Evolutionary conservation across 495 filamentous ascomycete species (phyloP), one percentile per base, ranked within the genome.

Genomic region (Mytilinidion resinicola): DNA sequence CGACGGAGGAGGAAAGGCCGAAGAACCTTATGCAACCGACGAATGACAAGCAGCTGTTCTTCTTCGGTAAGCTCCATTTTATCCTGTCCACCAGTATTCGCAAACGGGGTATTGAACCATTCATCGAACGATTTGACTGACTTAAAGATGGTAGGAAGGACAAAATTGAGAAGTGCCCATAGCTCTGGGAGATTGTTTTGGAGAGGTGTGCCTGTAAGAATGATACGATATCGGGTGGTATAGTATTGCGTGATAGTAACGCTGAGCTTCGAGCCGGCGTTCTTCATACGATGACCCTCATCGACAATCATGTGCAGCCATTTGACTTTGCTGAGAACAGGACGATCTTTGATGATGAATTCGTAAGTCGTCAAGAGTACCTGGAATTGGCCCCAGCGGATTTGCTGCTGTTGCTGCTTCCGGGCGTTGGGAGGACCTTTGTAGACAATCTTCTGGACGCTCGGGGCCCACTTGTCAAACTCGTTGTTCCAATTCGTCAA

Each of bases 271-370:
- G 93, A 98, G 60, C 90, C 85, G n/a, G 88, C 77, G 72, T 98
- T 98, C 82, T 98, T 98, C 93, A 98, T 98, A 67, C 93, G 91
- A 73, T 98, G 93, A 72, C 93, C 93, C 77, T 98, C 93, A 64
- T 98, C 93, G 54, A 98, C 95, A 62, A 98, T 96, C 93, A 98
- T 97, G 74, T 98, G 95, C 52, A 93, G 86, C 93, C 93, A 98
- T 72, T 96, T 96, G 69, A 98, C 88, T 77, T 96, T 97, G 75
- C 86, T 90, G 34, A 98, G 77, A 51, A 98, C 77, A 1, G 91
- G 91, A 21, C 92, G 86, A 67, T 98, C 93, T 76, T 96, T 97
- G 77, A 98, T 98, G 72, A 98, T 96, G 77, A 96, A 98, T 73
- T 98, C 93, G 73, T 97, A 98, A 9, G 93, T 98, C 0, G 93